A percentile compares a stretch with the other conserved stretches of the same genome.
These are phyloP conservation scores for Fistulina hepatica DNA, from an alignment of 1,284 basidiomycete genomes.

Conservation along the genomic window DNA sequence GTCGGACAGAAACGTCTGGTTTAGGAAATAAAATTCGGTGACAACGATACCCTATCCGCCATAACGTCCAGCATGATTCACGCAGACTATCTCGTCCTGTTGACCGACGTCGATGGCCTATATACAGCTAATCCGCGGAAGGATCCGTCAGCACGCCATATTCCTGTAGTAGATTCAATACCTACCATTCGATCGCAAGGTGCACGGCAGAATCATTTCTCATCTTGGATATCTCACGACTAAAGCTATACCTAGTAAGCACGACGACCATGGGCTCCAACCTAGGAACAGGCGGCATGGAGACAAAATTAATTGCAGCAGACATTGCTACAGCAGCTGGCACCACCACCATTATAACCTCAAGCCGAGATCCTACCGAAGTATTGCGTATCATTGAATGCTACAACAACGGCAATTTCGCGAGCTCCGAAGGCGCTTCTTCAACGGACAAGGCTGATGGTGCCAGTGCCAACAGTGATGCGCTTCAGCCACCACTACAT, in stretches of 20 bases:
- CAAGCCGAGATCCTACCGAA: constrained; percentile 69
- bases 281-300: constrained; percentile 97
- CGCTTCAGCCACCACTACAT: constrained; percentile 54
- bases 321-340: constrained; percentile 95
- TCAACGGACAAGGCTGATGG: constrained; percentile 28
- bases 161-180: constrained; percentile 79
- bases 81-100: constrained; percentile 92
- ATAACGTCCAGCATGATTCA: constrained; percentile 96
- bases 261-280: constrained; percentile 87
- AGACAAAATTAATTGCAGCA: constrained; percentile 96
- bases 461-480: constrained; percentile 7
- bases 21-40: constrained; percentile 98
- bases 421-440: constrained; percentile 21
- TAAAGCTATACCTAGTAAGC: constrained; percentile 46
- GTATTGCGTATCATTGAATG: constrained; percentile 80
- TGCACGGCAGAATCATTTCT: constrained; percentile 20
- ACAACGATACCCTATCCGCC: constrained; percentile 96
- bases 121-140: constrained; percentile 94
- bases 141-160: constrained; percentile 72
- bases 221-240: not conserved
- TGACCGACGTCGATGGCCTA: constrained; percentile 95
- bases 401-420: constrained; percentile 33
- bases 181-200: constrained; percentile 74
- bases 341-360: constrained; percentile 87
- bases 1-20: not conserved